A percentile compares a stretch with the other conserved stretches of the same genome.
Evolutionary conservation across 345 rosid genomes (phyloP).

Genomic region (Pistacia atlantica): DNA sequence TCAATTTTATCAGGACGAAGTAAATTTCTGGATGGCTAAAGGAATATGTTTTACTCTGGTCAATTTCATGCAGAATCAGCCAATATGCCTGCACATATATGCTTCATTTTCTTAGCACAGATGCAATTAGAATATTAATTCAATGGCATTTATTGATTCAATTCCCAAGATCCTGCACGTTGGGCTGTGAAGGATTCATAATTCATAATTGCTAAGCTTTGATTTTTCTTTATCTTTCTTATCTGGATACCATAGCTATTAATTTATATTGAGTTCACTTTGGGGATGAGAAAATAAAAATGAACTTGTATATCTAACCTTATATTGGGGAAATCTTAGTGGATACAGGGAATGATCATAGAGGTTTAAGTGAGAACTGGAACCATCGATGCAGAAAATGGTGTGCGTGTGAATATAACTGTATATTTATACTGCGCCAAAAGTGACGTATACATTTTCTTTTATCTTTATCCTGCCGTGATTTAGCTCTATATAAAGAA

Average conservation of each 20-base stretch:
- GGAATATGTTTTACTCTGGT: no score
- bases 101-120: not conserved
- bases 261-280: not conserved
- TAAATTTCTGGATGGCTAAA: not conserved
- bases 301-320: not conserved
- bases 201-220: not conserved
- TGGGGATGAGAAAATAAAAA: no score
- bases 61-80: no score
- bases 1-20: not conserved
- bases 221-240: not conserved
- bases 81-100: not conserved
- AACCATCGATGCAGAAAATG: conserved; percentile 2
- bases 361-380: not conserved
- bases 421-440: conserved; percentile 1
- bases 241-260: not conserved
- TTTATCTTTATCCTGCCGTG: not conserved
- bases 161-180: not conserved
- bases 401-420: conserved; percentile 12
- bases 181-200: not conserved
- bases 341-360: not conserved
- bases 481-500: conserved; percentile 28
- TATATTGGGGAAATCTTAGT: not conserved
- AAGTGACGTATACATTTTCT: not conserved
- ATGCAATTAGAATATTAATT: not conserved
- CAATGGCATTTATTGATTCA: conserved; percentile 9